phyloP scores from a whole-genome alignment of 1,139 yeast species.

The Yamadazyma kanchanaburiensis region DNA sequence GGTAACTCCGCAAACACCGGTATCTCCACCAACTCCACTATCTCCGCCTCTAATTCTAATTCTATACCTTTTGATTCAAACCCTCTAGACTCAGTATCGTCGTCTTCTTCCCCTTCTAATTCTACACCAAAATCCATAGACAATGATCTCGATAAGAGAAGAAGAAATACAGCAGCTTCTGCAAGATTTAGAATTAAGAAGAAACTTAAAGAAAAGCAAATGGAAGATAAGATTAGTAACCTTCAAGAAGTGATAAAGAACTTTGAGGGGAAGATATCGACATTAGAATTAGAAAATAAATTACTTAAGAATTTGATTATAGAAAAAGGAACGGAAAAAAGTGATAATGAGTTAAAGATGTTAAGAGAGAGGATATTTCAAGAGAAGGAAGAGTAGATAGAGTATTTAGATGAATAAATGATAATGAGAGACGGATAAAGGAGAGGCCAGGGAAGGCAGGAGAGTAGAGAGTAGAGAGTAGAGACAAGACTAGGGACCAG shows the following conservation, averaged over 20 bases:
- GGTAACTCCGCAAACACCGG: background rate
- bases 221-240: constrained; percentile 47
- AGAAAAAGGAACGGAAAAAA: constrained; percentile 51
- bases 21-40: background rate
- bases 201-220: constrained; percentile 56
- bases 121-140: constrained; percentile 6
- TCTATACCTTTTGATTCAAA: background rate
- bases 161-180: constrained; percentile 61
- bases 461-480: too few relatives aligned
- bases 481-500: too few relatives aligned
- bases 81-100: constrained; percentile 1
- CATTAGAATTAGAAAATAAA: constrained; percentile 77
- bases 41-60: background rate
- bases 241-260: constrained; percentile 37
- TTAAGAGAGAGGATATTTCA: constrained; percentile 31
- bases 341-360: constrained; percentile 37
- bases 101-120: constrained; percentile 1
- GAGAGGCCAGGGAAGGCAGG: too few relatives aligned
- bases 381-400: constrained; percentile 3
- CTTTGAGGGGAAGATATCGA: constrained; percentile 44
- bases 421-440: constrained; percentile 1
- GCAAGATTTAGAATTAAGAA: constrained; percentile 62
- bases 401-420: background rate
- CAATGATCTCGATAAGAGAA: constrained; percentile 40
- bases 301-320: constrained; percentile 56